A percentile compares a stretch with the other conserved stretches of the same genome.
These are phyloP conservation scores for Picea sitchensis DNA, from an alignment of 75 land plant genomes.

Conservation along the genomic window DNA sequence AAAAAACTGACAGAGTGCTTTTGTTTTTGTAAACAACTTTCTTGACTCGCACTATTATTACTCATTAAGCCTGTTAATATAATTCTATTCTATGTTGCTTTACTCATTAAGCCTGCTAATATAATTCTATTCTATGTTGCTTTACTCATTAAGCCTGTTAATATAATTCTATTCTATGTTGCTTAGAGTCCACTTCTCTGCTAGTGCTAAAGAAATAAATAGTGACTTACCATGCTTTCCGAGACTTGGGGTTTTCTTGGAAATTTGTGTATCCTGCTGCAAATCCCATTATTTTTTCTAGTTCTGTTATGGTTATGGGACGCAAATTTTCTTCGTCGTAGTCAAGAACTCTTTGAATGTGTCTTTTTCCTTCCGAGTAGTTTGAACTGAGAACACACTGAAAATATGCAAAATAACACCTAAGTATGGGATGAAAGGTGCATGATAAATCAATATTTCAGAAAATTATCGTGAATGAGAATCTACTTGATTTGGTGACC, in stretches of 20 bases:
- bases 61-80: too few relatives aligned
- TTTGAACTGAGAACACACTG: slow-evolving; percentile 26
- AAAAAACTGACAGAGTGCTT: too few relatives aligned
- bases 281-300: slow-evolving; percentile 24
- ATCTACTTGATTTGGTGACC: not conserved
- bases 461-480: not conserved
- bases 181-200: too few relatives aligned
- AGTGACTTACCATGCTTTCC: not conserved
- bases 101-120: too few relatives aligned
- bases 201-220: too few relatives aligned
- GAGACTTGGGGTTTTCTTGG: not conserved
- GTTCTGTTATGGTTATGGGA: slow-evolving; percentile 9
- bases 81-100: too few relatives aligned
- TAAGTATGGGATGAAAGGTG: too few relatives aligned
- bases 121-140: too few relatives aligned
- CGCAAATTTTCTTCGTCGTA: slow-evolving; percentile 7
- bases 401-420: slow-evolving; percentile 2
- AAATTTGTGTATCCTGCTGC: slow-evolving; percentile 25
- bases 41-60: too few relatives aligned
- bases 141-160: too few relatives aligned
- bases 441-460: not conserved
- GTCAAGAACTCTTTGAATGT: slow-evolving; percentile 13
- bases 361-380: slow-evolving; percentile 5
- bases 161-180: too few relatives aligned
- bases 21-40: too few relatives aligned